Base-by-base conservation (phyloP, 805 yeast species). In the Yamadazyma sp. region DNA sequence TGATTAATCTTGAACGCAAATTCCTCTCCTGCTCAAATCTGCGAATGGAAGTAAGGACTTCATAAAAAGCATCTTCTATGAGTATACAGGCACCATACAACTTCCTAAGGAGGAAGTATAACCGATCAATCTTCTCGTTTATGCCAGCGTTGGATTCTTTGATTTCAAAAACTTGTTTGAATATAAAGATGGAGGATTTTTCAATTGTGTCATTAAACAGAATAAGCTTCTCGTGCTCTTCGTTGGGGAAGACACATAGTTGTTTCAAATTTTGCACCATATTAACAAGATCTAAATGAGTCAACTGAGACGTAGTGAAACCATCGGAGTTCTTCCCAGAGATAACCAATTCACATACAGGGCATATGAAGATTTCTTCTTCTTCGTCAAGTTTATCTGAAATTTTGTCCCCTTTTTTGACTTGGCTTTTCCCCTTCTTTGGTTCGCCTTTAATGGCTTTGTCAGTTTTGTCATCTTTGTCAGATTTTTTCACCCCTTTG, bases 11-110 rank as follows among this genome's bases (percentile, higher is more conserved):
- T 8, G 20, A 20, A 24, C 14, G n/a, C 25, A 30, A 30, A 3
- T 24, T 13, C 11, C 25, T 30, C 21, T 30, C 33, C 4, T 13
- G 14, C 21, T 37, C 38, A 12, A 41, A 38, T 13, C 42, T 42
- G 32, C 49, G 47, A 11, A 59, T 47, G 13, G 53, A 40, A 11
- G 44, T 43, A 16, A 54, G 25, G 3, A 47, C 33, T 18, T 52
- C 47, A 6, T 32, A 46, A 32, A 52, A 44, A 19, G 54, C 45
- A 22, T 57, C 62, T 8, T 48, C 53, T 18, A 53, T 38, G 6
- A 52, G 37, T 6, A 63, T 42, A 3, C 62, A 59, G 30, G 60
- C 44, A 2, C 67, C 66, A 42, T 62, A 63, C 0, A 57, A 26
- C 32, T 60, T 62, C 23, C 70, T 44, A 15, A 61, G 40, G 2